phyloP scores from a whole-genome alignment of 129 eudicot species.

The Ambrosia trifida region DNA sequence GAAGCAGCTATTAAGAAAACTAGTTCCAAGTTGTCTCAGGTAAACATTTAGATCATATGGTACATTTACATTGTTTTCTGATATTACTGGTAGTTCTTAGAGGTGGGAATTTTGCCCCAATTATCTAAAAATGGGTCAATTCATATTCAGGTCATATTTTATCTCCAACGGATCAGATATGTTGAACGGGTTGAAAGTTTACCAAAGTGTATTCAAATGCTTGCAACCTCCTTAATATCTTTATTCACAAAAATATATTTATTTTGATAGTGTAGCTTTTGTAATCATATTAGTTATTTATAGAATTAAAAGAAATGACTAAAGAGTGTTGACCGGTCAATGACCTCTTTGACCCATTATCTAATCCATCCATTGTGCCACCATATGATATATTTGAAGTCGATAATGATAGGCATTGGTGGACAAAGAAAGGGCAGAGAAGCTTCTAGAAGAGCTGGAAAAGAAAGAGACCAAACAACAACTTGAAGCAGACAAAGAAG shows the following conservation, averaged over 20 bases:
- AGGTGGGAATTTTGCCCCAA: not conserved
- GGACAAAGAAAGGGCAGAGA: conserved; percentile 76
- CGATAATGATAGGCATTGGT: conserved; percentile 57
- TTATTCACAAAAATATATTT: not conserved
- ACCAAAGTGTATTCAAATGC: not conserved
- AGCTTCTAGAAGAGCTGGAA: conserved; percentile 71
- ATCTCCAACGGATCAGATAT: not conserved
- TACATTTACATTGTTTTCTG: not conserved
- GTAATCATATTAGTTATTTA: conserved; percentile 2
- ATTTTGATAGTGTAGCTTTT: not conserved
- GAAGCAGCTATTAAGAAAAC: conserved; percentile 56
- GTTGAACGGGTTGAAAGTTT: not conserved
- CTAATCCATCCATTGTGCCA: not conserved
- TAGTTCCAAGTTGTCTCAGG: conserved; percentile 62
- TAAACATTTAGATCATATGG: conserved; percentile 34
- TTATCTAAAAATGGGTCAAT: not conserved
- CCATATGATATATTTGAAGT: conserved; percentile 32
- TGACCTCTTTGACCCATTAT: not conserved
- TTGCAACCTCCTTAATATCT: not conserved
- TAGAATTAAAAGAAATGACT: conserved; percentile 6
- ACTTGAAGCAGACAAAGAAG: conserved; percentile 71
- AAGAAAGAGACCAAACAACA: conserved; percentile 50
- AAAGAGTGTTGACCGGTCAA: conserved; percentile 3
- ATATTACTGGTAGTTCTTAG: not conserved
- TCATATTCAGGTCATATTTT: not conserved